A percentile compares a stretch with the other conserved stretches of the same genome.
Evolutionary conservation across 148 eudicot genomes (phyloP).

Genomic region (Fagopyrum tataricum): DNA sequence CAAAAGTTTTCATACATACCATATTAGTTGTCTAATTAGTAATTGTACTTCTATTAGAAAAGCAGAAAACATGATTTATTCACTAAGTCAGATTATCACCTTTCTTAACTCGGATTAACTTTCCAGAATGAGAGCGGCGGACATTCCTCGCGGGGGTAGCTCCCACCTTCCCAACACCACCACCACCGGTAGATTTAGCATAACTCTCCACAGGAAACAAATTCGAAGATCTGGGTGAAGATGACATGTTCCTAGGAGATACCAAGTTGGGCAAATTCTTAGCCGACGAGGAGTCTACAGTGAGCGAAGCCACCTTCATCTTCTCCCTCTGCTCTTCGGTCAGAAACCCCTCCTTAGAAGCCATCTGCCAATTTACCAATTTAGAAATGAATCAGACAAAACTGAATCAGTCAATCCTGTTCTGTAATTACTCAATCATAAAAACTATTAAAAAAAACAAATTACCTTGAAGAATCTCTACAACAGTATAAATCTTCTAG

Average conservation of each 20-base stretch:
- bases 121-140: conserved; percentile 88
- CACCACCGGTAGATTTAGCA: conserved; percentile 50
- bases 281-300: conserved; percentile 54
- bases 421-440: background rate
- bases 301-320: conserved; percentile 67
- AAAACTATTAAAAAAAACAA: background rate
- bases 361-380: conserved; percentile 33
- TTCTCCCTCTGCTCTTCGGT: conserved; percentile 86
- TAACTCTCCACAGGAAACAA: conserved; percentile 36
- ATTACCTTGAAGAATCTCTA: background rate
- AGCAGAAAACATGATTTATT: background rate
- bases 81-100: conserved; percentile 30
- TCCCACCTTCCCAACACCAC: conserved; percentile 38
- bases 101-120: conserved; percentile 61
- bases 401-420: background rate
- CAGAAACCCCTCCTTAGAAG: conserved; percentile 81
- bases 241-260: conserved; percentile 29
- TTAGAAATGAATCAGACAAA: background rate
- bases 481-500: background rate
- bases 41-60: background rate
- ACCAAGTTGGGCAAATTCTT: conserved; percentile 18
- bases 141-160: conserved; percentile 48
- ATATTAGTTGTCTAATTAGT: background rate
- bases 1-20: background rate
- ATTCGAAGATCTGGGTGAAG: conserved; percentile 40